Evolutionary conservation across 306 rosid species (phyloP).

Genomic region (Rosa multiflora): DNA sequence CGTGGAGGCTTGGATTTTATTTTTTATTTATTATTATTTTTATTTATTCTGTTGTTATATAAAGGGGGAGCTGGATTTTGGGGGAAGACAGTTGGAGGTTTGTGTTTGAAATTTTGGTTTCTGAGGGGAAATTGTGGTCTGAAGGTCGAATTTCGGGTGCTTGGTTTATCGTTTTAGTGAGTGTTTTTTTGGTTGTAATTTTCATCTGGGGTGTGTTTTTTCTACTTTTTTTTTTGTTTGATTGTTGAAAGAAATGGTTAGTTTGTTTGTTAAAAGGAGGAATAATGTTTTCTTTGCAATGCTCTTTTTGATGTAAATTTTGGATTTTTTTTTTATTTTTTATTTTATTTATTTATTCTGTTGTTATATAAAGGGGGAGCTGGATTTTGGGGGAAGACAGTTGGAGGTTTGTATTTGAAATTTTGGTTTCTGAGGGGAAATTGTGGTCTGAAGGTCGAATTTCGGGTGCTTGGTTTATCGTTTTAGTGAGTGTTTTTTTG

Average conservation of each 20-base stretch:
- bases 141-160: conserved; percentile 29
- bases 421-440: conserved; percentile 21
- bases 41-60: conserved; percentile 19
- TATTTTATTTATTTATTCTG: conserved; percentile 17
- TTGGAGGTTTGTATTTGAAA: conserved; percentile 15
- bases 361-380: conserved; percentile 22
- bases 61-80: conserved; percentile 20
- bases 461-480: conserved; percentile 8
- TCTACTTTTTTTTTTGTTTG: neutral
- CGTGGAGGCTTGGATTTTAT: conserved; percentile 38
- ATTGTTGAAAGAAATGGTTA: conserved; percentile 19
- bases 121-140: conserved; percentile 19
- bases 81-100: conserved; percentile 13
- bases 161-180: neutral
- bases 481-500: neutral
- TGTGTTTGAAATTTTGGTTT: conserved; percentile 15
- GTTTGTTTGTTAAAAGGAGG: conserved; percentile 1
- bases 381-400: conserved; percentile 14
- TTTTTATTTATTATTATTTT: conserved; percentile 17
- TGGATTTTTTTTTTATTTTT: conserved; percentile 11
- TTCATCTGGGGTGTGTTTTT: conserved; percentile 17
- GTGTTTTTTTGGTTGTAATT: neutral
- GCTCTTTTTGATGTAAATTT: neutral
- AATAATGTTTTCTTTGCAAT: conserved; percentile 20
- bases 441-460: conserved; percentile 28